Evolutionary conservation across 129 eudicot species (phyloP).

Genomic region (Gnaphalium uliginosum): DNA sequence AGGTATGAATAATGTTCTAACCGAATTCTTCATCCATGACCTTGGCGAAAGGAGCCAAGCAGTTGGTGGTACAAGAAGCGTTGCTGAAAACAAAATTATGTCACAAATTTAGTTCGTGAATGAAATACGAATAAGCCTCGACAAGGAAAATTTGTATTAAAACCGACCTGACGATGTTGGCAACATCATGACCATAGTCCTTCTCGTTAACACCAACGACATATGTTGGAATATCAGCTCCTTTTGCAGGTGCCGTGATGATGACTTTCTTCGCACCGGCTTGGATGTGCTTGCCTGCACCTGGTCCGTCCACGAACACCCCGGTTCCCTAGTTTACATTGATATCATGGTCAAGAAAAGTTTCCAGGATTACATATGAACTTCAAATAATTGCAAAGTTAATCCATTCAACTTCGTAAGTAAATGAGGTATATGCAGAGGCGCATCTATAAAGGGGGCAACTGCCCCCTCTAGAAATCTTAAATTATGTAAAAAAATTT

Average conservation of each 20-base stretch:
- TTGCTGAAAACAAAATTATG: conserved; percentile 51
- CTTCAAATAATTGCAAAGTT: not conserved
- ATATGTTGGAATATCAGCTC: conserved; percentile 95
- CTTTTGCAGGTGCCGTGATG: conserved; percentile 97
- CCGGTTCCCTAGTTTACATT: conserved; percentile 71
- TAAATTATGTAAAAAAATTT: too few species aligned
- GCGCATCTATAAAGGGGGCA: too few species aligned
- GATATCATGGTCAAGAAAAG: not conserved
- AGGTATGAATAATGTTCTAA: conserved; percentile 23
- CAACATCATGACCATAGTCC: conserved; percentile 62
- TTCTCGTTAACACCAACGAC: conserved; percentile 89
- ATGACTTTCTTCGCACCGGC: conserved; percentile 98
- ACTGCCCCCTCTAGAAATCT: too few species aligned
- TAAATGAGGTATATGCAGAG: not conserved
- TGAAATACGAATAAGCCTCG: not conserved
- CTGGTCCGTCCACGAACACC: conserved; percentile 96
- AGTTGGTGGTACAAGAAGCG: conserved; percentile 98
- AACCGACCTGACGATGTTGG: conserved; percentile 76
- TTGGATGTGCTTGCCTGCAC: conserved; percentile 97
- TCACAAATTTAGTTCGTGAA: not conserved
- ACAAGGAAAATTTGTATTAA: not conserved
- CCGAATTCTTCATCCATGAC: conserved; percentile 89
- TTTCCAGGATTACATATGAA: not conserved
- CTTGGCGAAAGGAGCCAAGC: conserved; percentile 96
- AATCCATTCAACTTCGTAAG: not conserved